Evolutionary conservation across 208 protist genomes (phyloP).

Genomic region (Acanthamoeba castellanii): DNA sequence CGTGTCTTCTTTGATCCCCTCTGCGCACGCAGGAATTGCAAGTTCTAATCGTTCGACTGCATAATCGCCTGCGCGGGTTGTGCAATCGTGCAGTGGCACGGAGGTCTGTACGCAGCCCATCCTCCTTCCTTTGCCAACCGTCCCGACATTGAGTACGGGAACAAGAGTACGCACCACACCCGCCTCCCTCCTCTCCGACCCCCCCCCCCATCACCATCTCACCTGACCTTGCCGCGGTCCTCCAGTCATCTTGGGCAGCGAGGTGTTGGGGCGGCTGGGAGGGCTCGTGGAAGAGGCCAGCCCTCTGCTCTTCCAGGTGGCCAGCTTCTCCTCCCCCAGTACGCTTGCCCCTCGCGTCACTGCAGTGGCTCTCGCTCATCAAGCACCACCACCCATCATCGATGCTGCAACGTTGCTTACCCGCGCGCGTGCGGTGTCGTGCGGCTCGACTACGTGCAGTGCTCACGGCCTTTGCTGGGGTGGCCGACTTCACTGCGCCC

Average conservation of each 20-base stretch:
- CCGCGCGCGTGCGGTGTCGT: no score
- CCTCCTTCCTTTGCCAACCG: not conserved
- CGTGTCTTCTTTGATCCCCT: no score
- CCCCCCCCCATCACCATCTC: no score
- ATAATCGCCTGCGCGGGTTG: no score
- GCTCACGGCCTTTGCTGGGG: not conserved
- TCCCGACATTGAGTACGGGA: not conserved
- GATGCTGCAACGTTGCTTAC: not conserved
- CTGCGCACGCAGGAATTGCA: no score
- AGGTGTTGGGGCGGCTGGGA: not conserved
- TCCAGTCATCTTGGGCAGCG: not conserved
- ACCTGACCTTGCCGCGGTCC: no score
- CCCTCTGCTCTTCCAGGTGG: not conserved
- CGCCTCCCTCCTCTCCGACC: no score
- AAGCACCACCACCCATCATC: no score
- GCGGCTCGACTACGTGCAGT: not conserved
- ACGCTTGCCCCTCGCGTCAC: not conserved
- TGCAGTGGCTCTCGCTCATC: not conserved
- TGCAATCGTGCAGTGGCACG: slow-evolving; percentile 25
- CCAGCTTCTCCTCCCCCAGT: not conserved
- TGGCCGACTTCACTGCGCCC: not conserved
- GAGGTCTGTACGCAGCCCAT: not conserved
- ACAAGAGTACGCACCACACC: not conserved
- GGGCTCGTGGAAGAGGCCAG: not conserved
- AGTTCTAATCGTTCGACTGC: no score